These are phyloP conservation scores for Colletotrichum tamarilloi DNA, from an alignment of 2,329 filamentous ascomycete species.

Conservation along the genomic window DNA sequence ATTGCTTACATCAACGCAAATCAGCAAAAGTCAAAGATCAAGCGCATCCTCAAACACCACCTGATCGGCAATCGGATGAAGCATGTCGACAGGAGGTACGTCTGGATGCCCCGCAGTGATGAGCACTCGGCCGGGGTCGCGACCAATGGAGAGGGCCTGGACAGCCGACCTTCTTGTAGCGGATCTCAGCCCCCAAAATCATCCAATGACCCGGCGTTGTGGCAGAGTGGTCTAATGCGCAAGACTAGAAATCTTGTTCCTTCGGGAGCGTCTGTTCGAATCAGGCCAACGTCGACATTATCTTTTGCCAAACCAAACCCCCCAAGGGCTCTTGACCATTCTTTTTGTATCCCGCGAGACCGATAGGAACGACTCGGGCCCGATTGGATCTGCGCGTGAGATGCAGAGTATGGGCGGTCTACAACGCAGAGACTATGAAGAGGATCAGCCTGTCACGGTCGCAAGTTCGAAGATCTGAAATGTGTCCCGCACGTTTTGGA, in stretches of 20 bases:
- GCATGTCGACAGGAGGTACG: neutral
- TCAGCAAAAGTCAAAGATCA: neutral
- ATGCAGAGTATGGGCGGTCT: neutral
- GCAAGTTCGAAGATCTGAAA: conserved; percentile 16
- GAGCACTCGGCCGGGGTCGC: no score
- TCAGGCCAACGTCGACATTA: conserved; percentile 15
- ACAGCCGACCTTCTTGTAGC: fast-evolving
- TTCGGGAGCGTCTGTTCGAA: conserved; percentile 32
- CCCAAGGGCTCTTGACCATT: fast-evolving
- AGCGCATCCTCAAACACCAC: neutral
- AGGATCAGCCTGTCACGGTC: conserved; percentile 28
- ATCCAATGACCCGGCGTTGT: conserved; percentile 14
- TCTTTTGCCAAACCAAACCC: neutral
- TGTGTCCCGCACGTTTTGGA: neutral
- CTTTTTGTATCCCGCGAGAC: neutral
- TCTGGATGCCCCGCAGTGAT: neutral
- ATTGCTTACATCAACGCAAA: neutral
- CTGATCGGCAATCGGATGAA: neutral
- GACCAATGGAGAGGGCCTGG: neutral
- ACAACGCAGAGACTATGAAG: neutral
- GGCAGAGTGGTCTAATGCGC: conserved; percentile 32
- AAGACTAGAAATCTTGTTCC: conserved; percentile 32
- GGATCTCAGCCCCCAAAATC: fast-evolving
- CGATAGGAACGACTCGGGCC: neutral
- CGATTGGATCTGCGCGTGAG: neutral